Base-by-base conservation (phyloP, 129 eudicot genomes). In the Heracleum sosnowskyi region DNA sequence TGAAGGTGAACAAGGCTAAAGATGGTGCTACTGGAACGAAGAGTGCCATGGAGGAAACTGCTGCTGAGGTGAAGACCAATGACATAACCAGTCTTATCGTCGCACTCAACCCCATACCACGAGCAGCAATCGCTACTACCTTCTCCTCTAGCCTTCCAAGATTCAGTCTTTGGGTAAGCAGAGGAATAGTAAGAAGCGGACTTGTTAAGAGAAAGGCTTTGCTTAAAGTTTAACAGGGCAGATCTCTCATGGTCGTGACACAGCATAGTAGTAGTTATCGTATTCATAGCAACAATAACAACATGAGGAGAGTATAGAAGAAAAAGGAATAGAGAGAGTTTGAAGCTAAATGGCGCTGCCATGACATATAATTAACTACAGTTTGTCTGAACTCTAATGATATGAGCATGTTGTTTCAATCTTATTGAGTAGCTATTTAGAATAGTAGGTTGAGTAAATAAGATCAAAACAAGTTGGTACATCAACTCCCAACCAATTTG, bases 1-100 rank as follows among this genome's bases (percentile, higher is more conserved):
- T 42, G 79, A 24, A 80, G 79, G 29, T 74, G 83, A 57, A 74
- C 55, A 31, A 80, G 79, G 47, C 9, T 31, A 42, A 80, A 80
- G 75, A 80, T 64, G 26, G 24, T 60, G 79, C 79, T 62, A 9
- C 62, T 80, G 26, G 79, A 29, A 17, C 1, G n/a, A 70, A 80
- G 28, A 34, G 75, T 22, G 37, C 22, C 53, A 86, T 55, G 15
- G 22, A 80, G 79, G 2, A 75, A 80, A 71, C 83, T 80, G 70
- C 83, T 80, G 15, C 64, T 74, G 47, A 80, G 83, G 62, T 80
- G 40, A 1, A 80, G 83, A 12, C 83, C 68, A 0, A 75, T 74
- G 66, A 81, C 83, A 51, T 42, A 73, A 42, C 79, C 74, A 3
- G 79, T 80, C 26, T 45, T 2, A 16, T 41, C 5, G 33, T 74